phyloP scores from a whole-genome alignment of 1,284 basidiomycete genomes.

The Mycena sp. region DNA sequence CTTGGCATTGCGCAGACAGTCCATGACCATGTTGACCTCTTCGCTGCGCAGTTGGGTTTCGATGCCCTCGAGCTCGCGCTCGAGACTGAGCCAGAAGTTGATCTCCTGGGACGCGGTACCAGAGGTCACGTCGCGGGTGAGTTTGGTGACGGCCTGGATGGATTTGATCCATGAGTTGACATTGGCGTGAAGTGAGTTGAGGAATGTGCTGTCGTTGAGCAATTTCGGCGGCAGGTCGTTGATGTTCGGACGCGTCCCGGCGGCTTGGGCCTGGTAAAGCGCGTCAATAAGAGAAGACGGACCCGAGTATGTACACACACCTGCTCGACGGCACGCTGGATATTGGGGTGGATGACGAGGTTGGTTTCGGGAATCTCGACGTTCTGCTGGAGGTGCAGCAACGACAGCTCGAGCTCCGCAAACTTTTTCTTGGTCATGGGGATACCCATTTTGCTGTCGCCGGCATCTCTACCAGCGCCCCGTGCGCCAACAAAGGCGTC shows the following conservation, averaged over 20 bases:
- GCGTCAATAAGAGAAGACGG: background rate
- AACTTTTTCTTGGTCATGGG: conserved; percentile 99
- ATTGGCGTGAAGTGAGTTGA: conserved; percentile 93
- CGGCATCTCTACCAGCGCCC: conserved; percentile 79
- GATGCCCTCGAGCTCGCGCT: conserved; percentile 92
- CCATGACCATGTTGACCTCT: conserved; percentile 94
- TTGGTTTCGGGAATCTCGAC: conserved; percentile 98
- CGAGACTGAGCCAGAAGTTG: conserved; percentile 98
- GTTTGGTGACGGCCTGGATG: conserved; percentile 96
- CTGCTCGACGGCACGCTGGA: conserved; percentile 88
- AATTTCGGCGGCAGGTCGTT: conserved; percentile 79
- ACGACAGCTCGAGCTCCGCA: conserved; percentile 95
- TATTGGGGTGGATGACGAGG: conserved; percentile 90
- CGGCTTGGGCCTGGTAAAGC: conserved; percentile 59
- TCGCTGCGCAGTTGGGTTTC: conserved; percentile 93
- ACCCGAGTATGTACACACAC: conserved; percentile 41
- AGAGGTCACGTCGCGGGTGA: conserved; percentile 91
- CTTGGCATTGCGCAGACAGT: conserved; percentile 94
- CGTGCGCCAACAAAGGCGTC: conserved; percentile 92
- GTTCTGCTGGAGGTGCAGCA: conserved; percentile 97
- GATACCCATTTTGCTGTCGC: conserved; percentile 91
- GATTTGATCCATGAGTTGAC: conserved; percentile 99
- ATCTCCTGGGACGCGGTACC: conserved; percentile 99
- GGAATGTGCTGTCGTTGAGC: conserved; percentile 89
- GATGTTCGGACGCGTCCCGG: conserved; percentile 73